Percentiles rank a stretch among this genome's conserved stretches.
phyloP scores from a whole-genome alignment of 805 yeast genomes.

The Candida sonorensis region DNA sequence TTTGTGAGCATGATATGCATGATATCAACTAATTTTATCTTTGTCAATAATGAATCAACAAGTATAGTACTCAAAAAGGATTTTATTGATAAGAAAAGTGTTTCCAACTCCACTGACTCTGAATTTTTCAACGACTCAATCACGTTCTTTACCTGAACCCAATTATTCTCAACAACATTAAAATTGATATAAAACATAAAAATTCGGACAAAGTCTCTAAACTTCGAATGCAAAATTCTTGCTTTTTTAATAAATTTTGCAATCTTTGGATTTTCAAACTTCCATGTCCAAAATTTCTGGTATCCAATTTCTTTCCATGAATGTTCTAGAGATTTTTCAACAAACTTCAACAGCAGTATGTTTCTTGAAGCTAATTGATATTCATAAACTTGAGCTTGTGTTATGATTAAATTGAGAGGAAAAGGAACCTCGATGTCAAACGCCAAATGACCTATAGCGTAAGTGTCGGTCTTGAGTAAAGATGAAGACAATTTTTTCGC shows the following conservation, averaged over 20 bases:
- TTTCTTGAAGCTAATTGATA: conserved; percentile 78
- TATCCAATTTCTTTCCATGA: conserved; percentile 68
- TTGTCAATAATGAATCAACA: conserved; percentile 61
- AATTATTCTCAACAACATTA: conserved; percentile 54
- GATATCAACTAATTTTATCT: conserved; percentile 42
- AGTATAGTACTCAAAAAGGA: conserved; percentile 56
- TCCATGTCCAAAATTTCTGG: conserved; percentile 61
- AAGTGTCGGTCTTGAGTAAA: conserved; percentile 32
- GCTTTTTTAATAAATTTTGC: conserved; percentile 48
- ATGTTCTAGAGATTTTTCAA: conserved; percentile 50
- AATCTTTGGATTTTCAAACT: conserved; percentile 35
- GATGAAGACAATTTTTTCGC: conserved; percentile 8
- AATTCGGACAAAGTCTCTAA: conserved; percentile 51
- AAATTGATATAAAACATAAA: conserved; percentile 48
- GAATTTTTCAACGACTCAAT: conserved; percentile 18
- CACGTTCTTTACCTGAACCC: conserved; percentile 31
- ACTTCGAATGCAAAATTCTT: conserved; percentile 48
- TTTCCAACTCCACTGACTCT: conserved; percentile 28
- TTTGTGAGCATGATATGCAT: conserved; percentile 40
- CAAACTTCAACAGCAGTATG: conserved; percentile 53
- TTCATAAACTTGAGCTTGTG: conserved; percentile 64
- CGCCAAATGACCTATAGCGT: conserved; percentile 44
- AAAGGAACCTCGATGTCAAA: conserved; percentile 68
- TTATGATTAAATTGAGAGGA: conserved; percentile 73
- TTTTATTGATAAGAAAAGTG: conserved; percentile 40